Evolutionary conservation across 208 protist genomes (phyloP).

Genomic region (Naegleria gruberi): DNA sequence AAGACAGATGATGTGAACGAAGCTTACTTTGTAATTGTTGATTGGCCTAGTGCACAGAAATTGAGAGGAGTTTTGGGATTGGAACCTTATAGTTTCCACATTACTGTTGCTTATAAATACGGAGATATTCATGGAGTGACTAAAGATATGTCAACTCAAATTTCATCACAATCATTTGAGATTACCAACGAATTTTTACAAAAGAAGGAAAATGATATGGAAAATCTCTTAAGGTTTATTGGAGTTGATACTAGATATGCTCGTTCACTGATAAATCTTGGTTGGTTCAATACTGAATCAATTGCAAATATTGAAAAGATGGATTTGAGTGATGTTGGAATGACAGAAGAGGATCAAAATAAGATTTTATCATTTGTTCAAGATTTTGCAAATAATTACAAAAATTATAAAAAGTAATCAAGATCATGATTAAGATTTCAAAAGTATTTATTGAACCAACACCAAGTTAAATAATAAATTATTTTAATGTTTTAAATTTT

Average conservation of each 20-base stretch:
- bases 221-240: neutral
- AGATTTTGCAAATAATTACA: neutral
- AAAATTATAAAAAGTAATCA: neutral
- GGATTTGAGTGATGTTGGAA: neutral
- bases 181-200: too few relatives aligned
- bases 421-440: too few relatives aligned
- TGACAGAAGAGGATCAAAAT: neutral
- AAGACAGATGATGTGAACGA: neutral
- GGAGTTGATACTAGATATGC: neutral
- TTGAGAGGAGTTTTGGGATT: slow-evolving; percentile 8
- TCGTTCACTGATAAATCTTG: neutral
- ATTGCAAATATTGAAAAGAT: neutral
- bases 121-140: neutral
- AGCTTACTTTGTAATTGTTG: neutral
- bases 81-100: neutral
- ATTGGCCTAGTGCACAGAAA: slow-evolving; percentile 6
- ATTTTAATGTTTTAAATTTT: neutral
- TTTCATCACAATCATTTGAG: neutral
- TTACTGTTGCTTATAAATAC: neutral
- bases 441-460: too few relatives aligned
- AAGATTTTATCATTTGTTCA: neutral
- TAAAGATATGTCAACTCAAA: neutral
- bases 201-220: neutral
- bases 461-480: too few relatives aligned
- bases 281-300: neutral